phyloP scores from a whole-genome alignment of 768 basidiomycete species.

The Boletus sp. region DNA sequence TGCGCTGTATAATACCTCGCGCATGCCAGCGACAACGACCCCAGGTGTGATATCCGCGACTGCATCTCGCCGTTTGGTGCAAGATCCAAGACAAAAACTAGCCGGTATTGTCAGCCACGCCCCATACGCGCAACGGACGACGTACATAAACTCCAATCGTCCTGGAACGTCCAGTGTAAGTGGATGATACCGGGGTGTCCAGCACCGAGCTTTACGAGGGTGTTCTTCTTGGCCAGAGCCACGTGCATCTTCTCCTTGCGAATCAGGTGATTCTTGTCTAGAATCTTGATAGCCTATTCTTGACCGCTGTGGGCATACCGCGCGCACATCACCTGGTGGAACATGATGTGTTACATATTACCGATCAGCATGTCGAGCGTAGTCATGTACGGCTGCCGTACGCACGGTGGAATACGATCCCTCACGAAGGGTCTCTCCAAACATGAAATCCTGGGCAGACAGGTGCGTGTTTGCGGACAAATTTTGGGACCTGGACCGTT shows the following conservation, averaged over 20 bases:
- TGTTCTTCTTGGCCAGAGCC: conserved; percentile 77
- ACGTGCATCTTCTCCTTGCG: conserved; percentile 75
- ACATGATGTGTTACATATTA: conserved; percentile 9
- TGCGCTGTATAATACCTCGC: conserved; percentile 87
- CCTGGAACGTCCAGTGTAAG: conserved; percentile 82
- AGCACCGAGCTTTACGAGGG: conserved; percentile 58
- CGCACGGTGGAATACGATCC: conserved; percentile 80
- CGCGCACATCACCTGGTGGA: conserved; percentile 53
- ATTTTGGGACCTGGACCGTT: conserved; percentile 39
- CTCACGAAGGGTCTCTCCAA: conserved; percentile 74
- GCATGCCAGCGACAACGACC: conserved; percentile 80
- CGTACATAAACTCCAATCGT: conserved; percentile 80
- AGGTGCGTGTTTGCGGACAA: conserved; percentile 44
- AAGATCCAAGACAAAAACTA: conserved; percentile 79
- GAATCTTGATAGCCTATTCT: conserved; percentile 72
- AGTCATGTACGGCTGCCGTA: conserved; percentile 9
- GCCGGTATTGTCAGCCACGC: conserved; percentile 5
- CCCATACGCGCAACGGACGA: conserved; percentile 6
- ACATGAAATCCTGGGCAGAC: conserved; percentile 63
- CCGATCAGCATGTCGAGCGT: conserved; percentile 7
- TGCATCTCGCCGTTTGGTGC: conserved; percentile 78
- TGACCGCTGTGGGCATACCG: conserved; percentile 53
- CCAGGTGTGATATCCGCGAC: conserved; percentile 64
- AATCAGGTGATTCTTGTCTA: conserved; percentile 80
- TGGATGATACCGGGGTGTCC: conserved; percentile 81